Evolutionary conservation across 1,284 basidiomycete species (phyloP).

Genomic region (Ganoderma boninense): DNA sequence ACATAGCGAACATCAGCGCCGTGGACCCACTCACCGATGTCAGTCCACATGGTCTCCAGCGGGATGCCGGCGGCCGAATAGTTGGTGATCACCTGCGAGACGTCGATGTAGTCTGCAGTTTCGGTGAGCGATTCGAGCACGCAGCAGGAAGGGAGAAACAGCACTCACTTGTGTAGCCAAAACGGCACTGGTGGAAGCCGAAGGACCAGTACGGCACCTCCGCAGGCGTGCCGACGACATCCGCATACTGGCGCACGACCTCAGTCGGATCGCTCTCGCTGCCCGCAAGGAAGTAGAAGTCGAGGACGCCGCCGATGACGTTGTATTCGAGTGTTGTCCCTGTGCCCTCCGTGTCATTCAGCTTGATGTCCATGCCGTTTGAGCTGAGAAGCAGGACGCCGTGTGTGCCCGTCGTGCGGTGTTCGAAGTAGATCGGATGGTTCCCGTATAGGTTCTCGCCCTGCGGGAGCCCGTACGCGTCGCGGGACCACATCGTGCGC

Average conservation of each 20-base stretch:
- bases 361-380: conserved; percentile 79
- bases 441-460: conserved; percentile 73
- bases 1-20: background rate
- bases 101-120: conserved; percentile 63
- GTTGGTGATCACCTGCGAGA: conserved; percentile 66
- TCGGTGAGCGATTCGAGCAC: background rate
- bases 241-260: conserved; percentile 71
- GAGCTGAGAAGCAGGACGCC: conserved; percentile 75
- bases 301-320: conserved; percentile 73
- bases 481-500: conserved; percentile 74
- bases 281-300: conserved; percentile 81
- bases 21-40: conserved; percentile 57
- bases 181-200: conserved; percentile 78
- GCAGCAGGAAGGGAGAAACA: conserved; percentile 4
- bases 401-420: conserved; percentile 69
- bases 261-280: conserved; percentile 66
- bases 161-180: conserved; percentile 63
- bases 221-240: conserved; percentile 67
- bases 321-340: conserved; percentile 70
- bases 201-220: conserved; percentile 78
- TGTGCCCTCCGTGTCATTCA: conserved; percentile 52
- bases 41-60: conserved; percentile 81
- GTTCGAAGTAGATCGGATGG: conserved; percentile 77
- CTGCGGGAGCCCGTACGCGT: conserved; percentile 62
- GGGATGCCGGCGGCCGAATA: conserved; percentile 70